Evolutionary conservation across 306 rosid species (phyloP).

Genomic region (Quercus wislizeni): DNA sequence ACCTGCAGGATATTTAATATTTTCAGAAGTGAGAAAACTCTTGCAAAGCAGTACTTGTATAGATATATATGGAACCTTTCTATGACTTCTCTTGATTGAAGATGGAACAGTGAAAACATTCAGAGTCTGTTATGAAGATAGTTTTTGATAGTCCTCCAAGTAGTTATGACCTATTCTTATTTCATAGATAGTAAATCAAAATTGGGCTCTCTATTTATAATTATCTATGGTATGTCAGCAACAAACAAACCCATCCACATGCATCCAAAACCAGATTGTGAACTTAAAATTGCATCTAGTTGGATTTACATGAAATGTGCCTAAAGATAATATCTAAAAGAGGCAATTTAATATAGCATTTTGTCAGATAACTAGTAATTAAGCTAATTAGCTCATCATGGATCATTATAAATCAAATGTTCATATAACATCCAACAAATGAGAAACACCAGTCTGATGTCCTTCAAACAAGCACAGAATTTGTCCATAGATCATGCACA

Average conservation of each 20-base stretch:
- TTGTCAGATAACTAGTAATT: not conserved
- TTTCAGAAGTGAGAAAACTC: constrained; percentile 31
- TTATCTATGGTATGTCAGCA: not conserved
- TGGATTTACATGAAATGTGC: not conserved
- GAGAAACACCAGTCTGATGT: not conserved
- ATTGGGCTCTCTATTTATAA: not conserved
- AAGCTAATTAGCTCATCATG: not conserved
- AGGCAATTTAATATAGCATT: not conserved
- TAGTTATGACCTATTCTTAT: not conserved
- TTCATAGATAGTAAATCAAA: not conserved
- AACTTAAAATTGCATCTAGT: constrained; percentile 14
- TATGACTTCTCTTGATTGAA: not conserved
- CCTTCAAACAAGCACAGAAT: not conserved
- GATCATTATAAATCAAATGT: not conserved
- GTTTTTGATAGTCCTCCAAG: not conserved
- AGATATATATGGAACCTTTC: not conserved
- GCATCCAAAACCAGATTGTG: not conserved
- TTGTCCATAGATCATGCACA: too few species aligned
- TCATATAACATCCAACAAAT: not conserved
- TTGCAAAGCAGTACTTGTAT: not conserved
- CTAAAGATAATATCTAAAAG: not conserved
- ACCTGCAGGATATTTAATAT: constrained; percentile 47
- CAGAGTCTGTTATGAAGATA: not conserved
- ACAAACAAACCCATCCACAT: constrained; percentile 5
- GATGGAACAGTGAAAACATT: not conserved